A percentile compares a stretch with the other conserved stretches of the same genome.
Evolutionary conservation across 371 early-diverging fungal genomes (phyloP).

Genomic region (Circinella umbellata): DNA sequence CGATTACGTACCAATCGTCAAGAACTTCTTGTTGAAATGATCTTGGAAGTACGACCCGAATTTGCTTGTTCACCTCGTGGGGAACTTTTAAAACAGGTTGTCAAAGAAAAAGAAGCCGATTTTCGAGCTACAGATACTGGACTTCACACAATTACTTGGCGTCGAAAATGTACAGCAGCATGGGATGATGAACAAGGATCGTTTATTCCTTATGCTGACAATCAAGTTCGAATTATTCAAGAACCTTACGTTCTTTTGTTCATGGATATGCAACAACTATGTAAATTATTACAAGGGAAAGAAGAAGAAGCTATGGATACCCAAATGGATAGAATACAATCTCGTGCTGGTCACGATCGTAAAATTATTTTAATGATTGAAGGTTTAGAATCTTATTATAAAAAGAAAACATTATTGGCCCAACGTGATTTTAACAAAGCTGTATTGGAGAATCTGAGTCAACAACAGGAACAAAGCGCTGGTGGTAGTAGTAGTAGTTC

Average conservation of each 20-base stretch:
- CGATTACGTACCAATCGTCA: constrained; percentile 37
- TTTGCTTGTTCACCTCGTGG: constrained; percentile 25
- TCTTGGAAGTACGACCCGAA: constrained; percentile 48
- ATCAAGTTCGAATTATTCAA: constrained; percentile 31
- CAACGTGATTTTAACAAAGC: constrained; percentile 44
- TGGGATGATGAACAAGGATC: constrained; percentile 51
- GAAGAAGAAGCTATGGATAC: constrained; percentile 17
- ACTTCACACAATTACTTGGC: constrained; percentile 52
- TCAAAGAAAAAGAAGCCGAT: constrained; percentile 15
- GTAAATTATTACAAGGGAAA: constrained; percentile 13
- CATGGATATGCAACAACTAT: constrained; percentile 41
- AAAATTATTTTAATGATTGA: constrained; percentile 58
- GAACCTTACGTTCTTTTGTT: constrained; percentile 51
- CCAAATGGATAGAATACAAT: constrained; percentile 26
- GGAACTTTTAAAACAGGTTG: constrained; percentile 9
- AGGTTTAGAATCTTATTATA: constrained; percentile 58
- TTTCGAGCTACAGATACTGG: neutral
- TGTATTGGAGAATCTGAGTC: constrained; percentile 30
- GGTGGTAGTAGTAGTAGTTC: too few relatives aligned
- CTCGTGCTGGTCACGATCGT: neutral
- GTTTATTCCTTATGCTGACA: constrained; percentile 52
- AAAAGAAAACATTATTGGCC: constrained; percentile 32
- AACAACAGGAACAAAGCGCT: neutral
- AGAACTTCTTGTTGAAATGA: constrained; percentile 58
- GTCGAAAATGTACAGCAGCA: constrained; percentile 49